phyloP scores from a whole-genome alignment of 257 asterid species.

The Solanum rostratum region DNA sequence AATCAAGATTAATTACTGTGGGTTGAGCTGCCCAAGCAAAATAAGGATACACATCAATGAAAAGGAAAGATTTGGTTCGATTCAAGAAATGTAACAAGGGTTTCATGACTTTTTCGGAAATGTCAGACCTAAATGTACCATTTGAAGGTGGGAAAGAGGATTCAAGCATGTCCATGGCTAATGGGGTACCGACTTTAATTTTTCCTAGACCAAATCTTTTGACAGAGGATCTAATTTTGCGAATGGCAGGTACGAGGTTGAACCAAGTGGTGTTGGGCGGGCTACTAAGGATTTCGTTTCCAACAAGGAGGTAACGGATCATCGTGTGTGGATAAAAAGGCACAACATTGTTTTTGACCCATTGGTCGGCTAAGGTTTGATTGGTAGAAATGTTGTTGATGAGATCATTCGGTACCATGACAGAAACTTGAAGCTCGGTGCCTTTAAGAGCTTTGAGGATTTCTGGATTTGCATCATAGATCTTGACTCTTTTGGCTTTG shows the following conservation, averaged over 20 bases:
- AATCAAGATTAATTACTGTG: conserved; percentile 42
- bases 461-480: conserved; percentile 60
- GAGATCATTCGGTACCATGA: conserved; percentile 78
- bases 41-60: conserved; percentile 73
- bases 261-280: conserved; percentile 73
- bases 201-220: conserved; percentile 39
- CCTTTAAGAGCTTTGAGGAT: conserved; percentile 51
- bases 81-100: conserved; percentile 57
- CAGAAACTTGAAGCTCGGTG: conserved; percentile 57
- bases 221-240: conserved; percentile 47
- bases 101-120: conserved; percentile 32
- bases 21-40: conserved; percentile 71
- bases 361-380: conserved; percentile 60
- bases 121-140: conserved; percentile 61
- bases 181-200: conserved; percentile 74
- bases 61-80: conserved; percentile 68
- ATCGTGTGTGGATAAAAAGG: conserved; percentile 60
- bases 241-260: conserved; percentile 79
- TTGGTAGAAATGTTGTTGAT: conserved; percentile 49
- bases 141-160: conserved; percentile 80
- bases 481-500: conserved; percentile 59
- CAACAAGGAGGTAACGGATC: conserved; percentile 84
- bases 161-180: conserved; percentile 63
- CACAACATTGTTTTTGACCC: conserved; percentile 56
- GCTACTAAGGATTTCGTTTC: conserved; percentile 78